phyloP scores from a whole-genome alignment of 2,329 filamentous ascomycete species.

The Keithomyces neogunnii region DNA sequence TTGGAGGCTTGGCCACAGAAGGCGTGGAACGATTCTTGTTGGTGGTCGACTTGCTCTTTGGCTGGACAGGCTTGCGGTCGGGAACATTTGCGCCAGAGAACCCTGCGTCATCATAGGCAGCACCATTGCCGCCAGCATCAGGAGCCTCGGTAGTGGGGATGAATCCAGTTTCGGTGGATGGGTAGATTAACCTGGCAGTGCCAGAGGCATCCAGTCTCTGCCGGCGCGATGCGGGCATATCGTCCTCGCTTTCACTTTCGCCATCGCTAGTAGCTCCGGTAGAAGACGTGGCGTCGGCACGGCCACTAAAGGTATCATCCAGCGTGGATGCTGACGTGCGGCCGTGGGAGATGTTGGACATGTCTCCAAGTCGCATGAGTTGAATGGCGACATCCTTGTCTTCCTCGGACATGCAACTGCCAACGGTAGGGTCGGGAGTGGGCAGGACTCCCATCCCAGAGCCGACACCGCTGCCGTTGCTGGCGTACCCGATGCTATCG shows the following conservation, averaged over 20 bases:
- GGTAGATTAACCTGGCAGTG: constrained; percentile 37
- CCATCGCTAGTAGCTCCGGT: constrained; percentile 76
- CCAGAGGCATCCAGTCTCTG: constrained; percentile 44
- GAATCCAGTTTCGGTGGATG: constrained; percentile 45
- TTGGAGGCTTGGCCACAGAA: constrained; percentile 21
- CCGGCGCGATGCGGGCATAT: constrained; percentile 49
- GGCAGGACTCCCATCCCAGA: constrained; percentile 56
- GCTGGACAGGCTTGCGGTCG: constrained; percentile 31
- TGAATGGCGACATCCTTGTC: constrained; percentile 89
- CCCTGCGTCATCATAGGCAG: constrained; percentile 20
- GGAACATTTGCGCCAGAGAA: constrained; percentile 24
- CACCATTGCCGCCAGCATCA: constrained; percentile 26
- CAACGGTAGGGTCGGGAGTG: constrained; percentile 94
- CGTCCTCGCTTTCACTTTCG: constrained; percentile 58
- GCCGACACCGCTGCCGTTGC: constrained; percentile 27
- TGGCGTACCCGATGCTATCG: constrained; percentile 49
- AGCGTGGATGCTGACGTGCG: constrained; percentile 88
- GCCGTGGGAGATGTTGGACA: constrained; percentile 86
- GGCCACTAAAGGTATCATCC: constrained; percentile 88
- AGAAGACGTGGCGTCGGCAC: constrained; percentile 76
- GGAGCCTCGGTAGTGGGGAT: constrained; percentile 41
- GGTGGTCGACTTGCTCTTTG: constrained; percentile 26
- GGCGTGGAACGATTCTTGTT: constrained; percentile 32
- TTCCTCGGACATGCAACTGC: constrained; percentile 95
- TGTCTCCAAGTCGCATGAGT: constrained; percentile 90